Conservation (phyloP, 352 stramenopile genomes). For the Phytophthora pseudosyringae region DNA sequence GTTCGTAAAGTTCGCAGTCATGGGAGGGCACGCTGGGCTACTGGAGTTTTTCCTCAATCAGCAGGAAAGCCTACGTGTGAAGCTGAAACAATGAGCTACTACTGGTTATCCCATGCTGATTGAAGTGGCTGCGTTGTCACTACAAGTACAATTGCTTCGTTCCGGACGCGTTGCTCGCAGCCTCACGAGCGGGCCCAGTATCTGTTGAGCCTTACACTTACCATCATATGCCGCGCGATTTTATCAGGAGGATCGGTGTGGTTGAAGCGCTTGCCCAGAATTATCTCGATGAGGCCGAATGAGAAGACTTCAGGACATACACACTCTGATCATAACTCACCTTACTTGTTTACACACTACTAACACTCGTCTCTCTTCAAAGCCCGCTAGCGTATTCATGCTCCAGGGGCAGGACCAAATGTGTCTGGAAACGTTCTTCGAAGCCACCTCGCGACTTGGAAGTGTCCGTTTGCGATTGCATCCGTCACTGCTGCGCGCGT, state of each 20-base stretch:
- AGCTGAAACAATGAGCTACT: neutral
- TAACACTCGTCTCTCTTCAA: too few relatives aligned
- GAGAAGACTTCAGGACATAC: neutral
- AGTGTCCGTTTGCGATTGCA: constrained; percentile 12
- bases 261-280: neutral
- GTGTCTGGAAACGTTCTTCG: constrained; percentile 7
- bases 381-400: neutral
- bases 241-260: neutral
- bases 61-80: neutral
- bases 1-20: neutral
- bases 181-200: too few relatives aligned
- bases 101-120: neutral
- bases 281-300: neutral
- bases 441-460: constrained; percentile 8
- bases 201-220: neutral
- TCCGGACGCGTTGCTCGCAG: neutral
- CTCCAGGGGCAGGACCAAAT: neutral
- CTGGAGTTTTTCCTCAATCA: constrained; percentile 12
- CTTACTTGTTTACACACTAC: too few relatives aligned
- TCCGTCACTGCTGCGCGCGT: constrained; percentile 9
- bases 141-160: neutral
- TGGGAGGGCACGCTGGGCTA: neutral
- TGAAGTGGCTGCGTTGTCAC: constrained; percentile 4
- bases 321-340: neutral
- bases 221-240: neutral